Conservation (phyloP, 2,329 filamentous ascomycete species). For the Aspergillus sojae region DNA sequence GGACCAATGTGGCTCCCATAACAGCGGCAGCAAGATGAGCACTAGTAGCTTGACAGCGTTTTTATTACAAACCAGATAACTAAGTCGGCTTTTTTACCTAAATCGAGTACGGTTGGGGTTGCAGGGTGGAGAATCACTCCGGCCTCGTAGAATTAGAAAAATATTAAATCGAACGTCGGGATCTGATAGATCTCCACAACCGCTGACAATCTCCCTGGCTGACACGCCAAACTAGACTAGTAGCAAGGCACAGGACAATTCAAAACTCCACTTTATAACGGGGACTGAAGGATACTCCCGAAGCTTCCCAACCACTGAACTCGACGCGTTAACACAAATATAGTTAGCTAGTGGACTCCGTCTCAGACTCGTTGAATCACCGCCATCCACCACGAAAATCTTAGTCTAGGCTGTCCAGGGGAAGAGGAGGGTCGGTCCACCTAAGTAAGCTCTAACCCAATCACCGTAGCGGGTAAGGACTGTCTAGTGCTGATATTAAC, state of each 20-base stretch:
- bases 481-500: neutral
- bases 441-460: neutral
- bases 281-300: neutral
- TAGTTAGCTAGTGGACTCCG: neutral
- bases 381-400: neutral
- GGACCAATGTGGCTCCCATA: too few species aligned
- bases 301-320: neutral
- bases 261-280: neutral
- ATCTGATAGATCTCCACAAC: constrained; percentile 1
- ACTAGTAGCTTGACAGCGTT: too few species aligned
- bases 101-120: neutral
- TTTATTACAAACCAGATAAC: too few species aligned
- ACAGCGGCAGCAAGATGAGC: too few species aligned
- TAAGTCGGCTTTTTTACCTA: neutral
- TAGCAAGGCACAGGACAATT: neutral
- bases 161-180: neutral
- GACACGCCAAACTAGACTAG: neutral
- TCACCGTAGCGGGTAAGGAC: neutral
- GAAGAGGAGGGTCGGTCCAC: neutral
- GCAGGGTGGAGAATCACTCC: neutral
- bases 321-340: neutral
- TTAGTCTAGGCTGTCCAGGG: neutral
- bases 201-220: neutral
- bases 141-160: neutral
- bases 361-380: neutral